These are phyloP conservation scores for Secale cereale DNA, from an alignment of 176 grass and related monocot species.

Conservation along the genomic window DNA sequence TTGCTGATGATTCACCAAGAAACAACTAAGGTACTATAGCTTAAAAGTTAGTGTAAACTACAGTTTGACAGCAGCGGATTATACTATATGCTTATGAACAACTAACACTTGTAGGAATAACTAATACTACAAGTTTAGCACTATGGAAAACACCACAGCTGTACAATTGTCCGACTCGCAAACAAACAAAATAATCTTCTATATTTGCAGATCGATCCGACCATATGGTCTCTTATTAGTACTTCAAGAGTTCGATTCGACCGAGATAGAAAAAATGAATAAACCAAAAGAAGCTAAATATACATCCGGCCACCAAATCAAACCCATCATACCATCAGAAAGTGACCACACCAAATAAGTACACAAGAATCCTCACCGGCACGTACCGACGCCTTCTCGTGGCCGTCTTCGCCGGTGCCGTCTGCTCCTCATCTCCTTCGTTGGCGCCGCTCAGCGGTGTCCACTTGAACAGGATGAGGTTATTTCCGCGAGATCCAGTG, in stretches of 20 bases:
- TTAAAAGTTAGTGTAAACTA: not conserved
- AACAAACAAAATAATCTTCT: not conserved
- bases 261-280: slow-evolving; percentile 2
- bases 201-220: not conserved
- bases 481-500: slow-evolving; percentile 33
- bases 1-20: not conserved
- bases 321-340: not conserved
- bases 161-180: not conserved
- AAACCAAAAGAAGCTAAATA: slow-evolving; percentile 7
- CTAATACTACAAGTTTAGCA: not conserved
- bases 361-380: slow-evolving; percentile 48
- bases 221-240: not conserved
- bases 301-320: not conserved
- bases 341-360: not conserved
- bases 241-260: not conserved
- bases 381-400: slow-evolving; percentile 40
- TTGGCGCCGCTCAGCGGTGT: slow-evolving; percentile 38
- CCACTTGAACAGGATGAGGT: slow-evolving; percentile 66
- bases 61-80: not conserved
- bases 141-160: not conserved
- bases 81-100: not conserved
- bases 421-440: not conserved
- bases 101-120: not conserved
- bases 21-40: not conserved
- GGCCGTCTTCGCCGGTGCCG: not conserved